These are phyloP conservation scores for Crithidia thermophila DNA, from an alignment of 208 protist genomes.

Conservation along the genomic window DNA sequence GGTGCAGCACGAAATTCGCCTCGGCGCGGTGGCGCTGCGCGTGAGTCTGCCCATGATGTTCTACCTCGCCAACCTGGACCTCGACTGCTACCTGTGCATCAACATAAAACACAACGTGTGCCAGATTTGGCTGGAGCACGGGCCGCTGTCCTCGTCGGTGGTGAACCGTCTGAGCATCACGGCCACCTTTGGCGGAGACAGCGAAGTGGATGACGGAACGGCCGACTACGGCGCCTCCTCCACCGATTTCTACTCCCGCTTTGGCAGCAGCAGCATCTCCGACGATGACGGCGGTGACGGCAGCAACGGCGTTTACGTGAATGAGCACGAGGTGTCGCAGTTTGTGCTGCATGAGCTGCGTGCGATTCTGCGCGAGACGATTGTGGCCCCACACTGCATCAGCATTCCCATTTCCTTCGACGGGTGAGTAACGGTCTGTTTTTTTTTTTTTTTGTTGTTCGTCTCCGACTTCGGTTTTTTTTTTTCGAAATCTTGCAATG, in stretches of 20 bases:
- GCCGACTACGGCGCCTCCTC: slow-evolving; percentile 32
- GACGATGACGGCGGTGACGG: slow-evolving; percentile 27
- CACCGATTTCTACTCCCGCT: slow-evolving; percentile 31
- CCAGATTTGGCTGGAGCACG: slow-evolving; percentile 74
- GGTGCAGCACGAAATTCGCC: slow-evolving; percentile 55
- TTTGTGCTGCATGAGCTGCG: slow-evolving; percentile 77
- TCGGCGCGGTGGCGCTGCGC: slow-evolving; percentile 48
- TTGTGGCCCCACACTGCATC: slow-evolving; percentile 78
- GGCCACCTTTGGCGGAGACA: slow-evolving; percentile 55
- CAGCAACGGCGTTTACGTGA: slow-evolving; percentile 50
- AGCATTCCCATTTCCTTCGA: slow-evolving; percentile 45
- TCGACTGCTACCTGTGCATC: slow-evolving; percentile 79
- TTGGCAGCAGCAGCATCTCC: slow-evolving; percentile 32
- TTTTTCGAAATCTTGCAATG: too few relatives aligned
- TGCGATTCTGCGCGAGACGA: slow-evolving; percentile 61
- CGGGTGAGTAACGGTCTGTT: background rate
- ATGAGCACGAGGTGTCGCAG: slow-evolving; percentile 67
- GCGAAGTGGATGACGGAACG: slow-evolving; percentile 15
- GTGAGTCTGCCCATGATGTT: slow-evolving; percentile 70
- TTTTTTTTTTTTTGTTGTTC: slow-evolving; percentile 9
- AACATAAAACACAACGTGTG: slow-evolving; percentile 65
- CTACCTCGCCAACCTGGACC: slow-evolving; percentile 63
- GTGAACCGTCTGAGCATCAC: slow-evolving; percentile 68
- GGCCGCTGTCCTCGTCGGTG: slow-evolving; percentile 60
- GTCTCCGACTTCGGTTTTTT: background rate